phyloP scores from a whole-genome alignment of 495 filamentous ascomycete genomes.

The Penicillium desertorum region DNA sequence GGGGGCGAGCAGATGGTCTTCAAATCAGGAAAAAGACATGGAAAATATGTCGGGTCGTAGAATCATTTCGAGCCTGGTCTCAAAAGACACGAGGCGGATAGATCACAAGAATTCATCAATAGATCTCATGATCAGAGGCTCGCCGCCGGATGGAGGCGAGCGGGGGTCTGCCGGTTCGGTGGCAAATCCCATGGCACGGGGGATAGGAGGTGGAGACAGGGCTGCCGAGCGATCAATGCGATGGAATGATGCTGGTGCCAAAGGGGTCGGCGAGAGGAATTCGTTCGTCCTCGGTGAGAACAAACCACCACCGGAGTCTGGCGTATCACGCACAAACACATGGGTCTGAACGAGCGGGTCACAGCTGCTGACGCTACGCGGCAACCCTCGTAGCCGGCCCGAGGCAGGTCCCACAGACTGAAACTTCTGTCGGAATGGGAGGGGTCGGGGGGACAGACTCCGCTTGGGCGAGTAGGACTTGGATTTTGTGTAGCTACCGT shows the following conservation, averaged over 20 bases:
- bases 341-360: slow-evolving; percentile 37
- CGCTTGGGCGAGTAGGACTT: slow-evolving; percentile 38
- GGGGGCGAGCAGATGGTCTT: slow-evolving; percentile 19
- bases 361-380: slow-evolving; percentile 29
- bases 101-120: slow-evolving; percentile 54
- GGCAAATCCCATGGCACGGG: slow-evolving; percentile 31
- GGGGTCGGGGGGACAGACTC: slow-evolving; percentile 41
- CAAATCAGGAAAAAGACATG: slow-evolving; percentile 23
- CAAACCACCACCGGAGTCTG: slow-evolving; percentile 35
- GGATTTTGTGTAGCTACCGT: slow-evolving; percentile 22
- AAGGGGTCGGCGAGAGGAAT: slow-evolving; percentile 43
- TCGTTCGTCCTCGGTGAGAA: slow-evolving; percentile 53
- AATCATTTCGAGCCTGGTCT: slow-evolving; percentile 33
- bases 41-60: slow-evolving; percentile 32
- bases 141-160: slow-evolving; percentile 47
- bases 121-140: slow-evolving; percentile 52
- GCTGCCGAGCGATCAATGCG: slow-evolving; percentile 36
- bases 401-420: slow-evolving; percentile 30
- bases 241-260: slow-evolving; percentile 30
- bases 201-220: slow-evolving; percentile 8
- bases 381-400: slow-evolving; percentile 21
- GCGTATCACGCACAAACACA: slow-evolving; percentile 40
- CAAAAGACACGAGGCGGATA: slow-evolving; percentile 14
- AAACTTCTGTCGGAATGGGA: slow-evolving; percentile 46
- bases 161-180: slow-evolving; percentile 45